phyloP scores from a whole-genome alignment of 306 rosid genomes.

The Nissolia schottii region DNA sequence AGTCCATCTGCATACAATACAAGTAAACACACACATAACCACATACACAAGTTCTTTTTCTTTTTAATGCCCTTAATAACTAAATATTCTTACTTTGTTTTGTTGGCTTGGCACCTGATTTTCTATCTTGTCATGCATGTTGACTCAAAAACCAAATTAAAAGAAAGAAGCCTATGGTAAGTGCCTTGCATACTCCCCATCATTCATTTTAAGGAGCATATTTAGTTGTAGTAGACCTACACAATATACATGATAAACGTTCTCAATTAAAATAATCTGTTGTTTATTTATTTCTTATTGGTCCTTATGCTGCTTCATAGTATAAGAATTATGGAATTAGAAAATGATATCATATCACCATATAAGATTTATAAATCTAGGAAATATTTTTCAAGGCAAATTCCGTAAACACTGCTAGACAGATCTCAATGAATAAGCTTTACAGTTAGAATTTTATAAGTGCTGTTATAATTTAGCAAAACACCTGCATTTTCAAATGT shows the following conservation, averaged over 20 bases:
- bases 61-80: not conserved
- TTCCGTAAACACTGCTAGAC: not conserved
- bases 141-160: constrained; percentile 40
- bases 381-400: not conserved
- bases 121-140: constrained; percentile 27
- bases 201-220: not conserved
- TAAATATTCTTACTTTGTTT: constrained; percentile 27
- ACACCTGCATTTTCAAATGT: constrained; percentile 21
- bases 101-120: constrained; percentile 43
- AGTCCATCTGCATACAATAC: not conserved
- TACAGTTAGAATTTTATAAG: not conserved
- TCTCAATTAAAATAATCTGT: not conserved
- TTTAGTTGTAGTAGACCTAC: not conserved
- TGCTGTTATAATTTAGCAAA: not conserved
- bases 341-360: not conserved
- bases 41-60: not conserved
- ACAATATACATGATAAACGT: not conserved
- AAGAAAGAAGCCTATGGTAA: constrained; percentile 93
- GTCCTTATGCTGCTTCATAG: not conserved
- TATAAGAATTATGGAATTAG: no score
- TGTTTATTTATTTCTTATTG: not conserved
- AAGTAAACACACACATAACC: not conserved
- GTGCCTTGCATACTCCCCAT: constrained; percentile 33
- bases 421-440: not conserved
- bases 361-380: not conserved